Evolutionary conservation across 2,329 filamentous ascomycete species (phyloP), one percentile per base, ranked within the genome.

Genomic region (Pseudogymnoascus sp.): DNA sequence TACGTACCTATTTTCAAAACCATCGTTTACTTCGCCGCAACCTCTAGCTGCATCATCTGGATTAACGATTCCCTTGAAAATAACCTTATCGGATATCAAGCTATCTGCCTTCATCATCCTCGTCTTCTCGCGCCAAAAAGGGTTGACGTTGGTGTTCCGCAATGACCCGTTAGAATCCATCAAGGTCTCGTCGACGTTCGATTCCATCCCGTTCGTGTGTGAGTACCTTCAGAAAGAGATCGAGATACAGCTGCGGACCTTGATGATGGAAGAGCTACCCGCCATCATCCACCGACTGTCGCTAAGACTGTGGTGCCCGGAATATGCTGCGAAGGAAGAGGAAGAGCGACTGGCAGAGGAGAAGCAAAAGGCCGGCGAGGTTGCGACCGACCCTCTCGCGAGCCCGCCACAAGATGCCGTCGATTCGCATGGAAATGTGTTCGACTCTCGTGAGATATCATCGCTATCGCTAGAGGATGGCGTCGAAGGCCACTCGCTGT

Each of bases 201-300:
- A 99, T 78, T 96, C 93, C 11, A 99, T 99, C 71, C 93, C 95
- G 50, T 99, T 99, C 73, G 95, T 99, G 66, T 89, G 95, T 69
- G 93, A 99, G 75, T 97, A 97, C 75, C 80, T 99, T 63, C 95
- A 99, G 73, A 89, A 91, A 74, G 96, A 93, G 65, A 99, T 99
- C 70, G 95, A 99, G 77, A 89, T 86, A 61, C 95, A 97, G 75
- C 78, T 99, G 65, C 87, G 95, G 31, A 91, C 93, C 62, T 74
- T 99, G 68, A 96, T 99, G 81, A 97, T 97, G 92, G 93, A 99
- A 67, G 95, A 99, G 74, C 78, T 99, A 24, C 95, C 95, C 0
- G 93, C 93, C 59, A 97, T 97, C 65, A 96, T 99, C 66, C 95
- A 99, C 76, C 86, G 92, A 61, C 78, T 99, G 19, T 97, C 93